Evolutionary conservation across 176 grass and related monocot genomes (phyloP).

Genomic region (Thinopyrum elongatum): DNA sequence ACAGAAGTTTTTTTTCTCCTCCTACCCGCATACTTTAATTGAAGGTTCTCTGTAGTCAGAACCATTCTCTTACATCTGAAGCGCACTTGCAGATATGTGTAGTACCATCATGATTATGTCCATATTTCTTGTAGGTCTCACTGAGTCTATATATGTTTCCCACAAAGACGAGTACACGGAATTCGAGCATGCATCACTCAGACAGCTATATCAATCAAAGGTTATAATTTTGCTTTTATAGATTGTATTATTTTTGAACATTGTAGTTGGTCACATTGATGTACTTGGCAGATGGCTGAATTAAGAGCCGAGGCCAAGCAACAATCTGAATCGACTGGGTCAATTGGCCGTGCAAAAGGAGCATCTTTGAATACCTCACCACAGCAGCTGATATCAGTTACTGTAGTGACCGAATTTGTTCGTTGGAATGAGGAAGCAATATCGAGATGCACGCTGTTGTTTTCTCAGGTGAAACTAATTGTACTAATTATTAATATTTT

Average conservation of each 20-base stretch:
- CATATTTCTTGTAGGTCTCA: conserved; percentile 63
- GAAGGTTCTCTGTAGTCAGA: not conserved
- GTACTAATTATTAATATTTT: conserved; percentile 17
- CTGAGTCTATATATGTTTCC: conserved; percentile 79
- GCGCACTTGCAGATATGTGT: conserved; percentile 19
- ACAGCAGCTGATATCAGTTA: conserved; percentile 90
- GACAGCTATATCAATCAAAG: conserved; percentile 85
- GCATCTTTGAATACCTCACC: conserved; percentile 59
- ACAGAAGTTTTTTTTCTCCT: not conserved
- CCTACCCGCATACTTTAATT: not conserved
- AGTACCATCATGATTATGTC: conserved; percentile 1
- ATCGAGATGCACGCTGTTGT: conserved; percentile 87
- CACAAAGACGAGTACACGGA: conserved; percentile 97
- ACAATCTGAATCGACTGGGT: conserved; percentile 83
- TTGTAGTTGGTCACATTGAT: conserved; percentile 14
- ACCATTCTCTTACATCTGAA: conserved; percentile 5
- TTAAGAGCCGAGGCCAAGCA: conserved; percentile 77
- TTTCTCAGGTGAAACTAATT: conserved; percentile 70
- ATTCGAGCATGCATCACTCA: conserved; percentile 94
- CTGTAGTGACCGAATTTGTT: conserved; percentile 92
- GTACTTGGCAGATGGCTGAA: conserved; percentile 70
- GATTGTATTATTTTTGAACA: conserved; percentile 14
- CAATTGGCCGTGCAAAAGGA: conserved; percentile 83
- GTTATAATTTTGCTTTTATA: conserved; percentile 44
- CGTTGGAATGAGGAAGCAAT: conserved; percentile 98